Evolutionary conservation across 495 filamentous ascomycete genomes (phyloP).

Genomic region (Trichoderma parareesei): DNA sequence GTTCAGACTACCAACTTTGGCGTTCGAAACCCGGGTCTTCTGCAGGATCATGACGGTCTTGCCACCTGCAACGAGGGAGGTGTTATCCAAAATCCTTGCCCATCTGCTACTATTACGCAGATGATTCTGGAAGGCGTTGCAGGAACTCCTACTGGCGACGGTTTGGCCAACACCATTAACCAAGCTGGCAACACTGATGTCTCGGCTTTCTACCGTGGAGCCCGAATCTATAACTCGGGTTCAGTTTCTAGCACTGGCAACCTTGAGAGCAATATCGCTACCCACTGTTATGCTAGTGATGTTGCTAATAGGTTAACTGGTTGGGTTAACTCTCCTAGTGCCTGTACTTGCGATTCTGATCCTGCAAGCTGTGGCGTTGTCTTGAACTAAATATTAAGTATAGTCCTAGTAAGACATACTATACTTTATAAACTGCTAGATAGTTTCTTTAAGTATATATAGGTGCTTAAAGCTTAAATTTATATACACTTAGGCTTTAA

Average conservation of each 20-base stretch:
- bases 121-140: slow-evolving; percentile 32
- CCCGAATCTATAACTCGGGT: slow-evolving; percentile 48
- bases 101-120: slow-evolving; percentile 20
- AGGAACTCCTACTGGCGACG: slow-evolving; percentile 29
- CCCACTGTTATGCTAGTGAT: slow-evolving; percentile 49
- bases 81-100: slow-evolving; percentile 22
- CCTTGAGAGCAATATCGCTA: slow-evolving; percentile 42
- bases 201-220: slow-evolving; percentile 30
- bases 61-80: slow-evolving; percentile 16
- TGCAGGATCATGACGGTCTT: slow-evolving; percentile 30
- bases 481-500: neutral
- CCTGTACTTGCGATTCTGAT: slow-evolving; percentile 7
- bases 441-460: neutral
- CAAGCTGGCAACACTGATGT: slow-evolving; percentile 14
- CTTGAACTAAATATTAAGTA: neutral
- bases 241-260: slow-evolving; percentile 35
- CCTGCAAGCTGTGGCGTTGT: neutral
- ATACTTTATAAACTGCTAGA: no score
- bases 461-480: neutral
- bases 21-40: slow-evolving; percentile 33
- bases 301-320: slow-evolving; percentile 50
- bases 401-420: neutral
- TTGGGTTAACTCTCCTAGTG: slow-evolving; percentile 13
- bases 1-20: slow-evolving; percentile 30
- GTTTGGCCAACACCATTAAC: slow-evolving; percentile 26